Evolutionary conservation across 257 asterid genomes (phyloP).

Genomic region (Prunella vulgaris): DNA sequence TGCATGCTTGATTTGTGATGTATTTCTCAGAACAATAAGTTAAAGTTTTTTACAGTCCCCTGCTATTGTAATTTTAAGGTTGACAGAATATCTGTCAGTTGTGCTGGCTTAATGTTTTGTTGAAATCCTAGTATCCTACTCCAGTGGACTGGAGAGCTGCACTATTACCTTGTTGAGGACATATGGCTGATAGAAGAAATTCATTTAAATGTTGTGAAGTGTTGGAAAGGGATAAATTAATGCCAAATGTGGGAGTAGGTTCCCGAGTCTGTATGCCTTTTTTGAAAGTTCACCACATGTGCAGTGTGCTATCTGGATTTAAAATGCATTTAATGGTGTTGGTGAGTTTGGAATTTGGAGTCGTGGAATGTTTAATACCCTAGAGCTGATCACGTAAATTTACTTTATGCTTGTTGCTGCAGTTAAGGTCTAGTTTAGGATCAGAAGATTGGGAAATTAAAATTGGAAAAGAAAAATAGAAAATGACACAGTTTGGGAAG

Average conservation of each 20-base stretch:
- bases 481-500: background rate
- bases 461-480: background rate
- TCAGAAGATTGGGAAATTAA: background rate
- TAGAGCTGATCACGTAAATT: background rate
- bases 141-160: background rate
- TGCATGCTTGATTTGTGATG: background rate
- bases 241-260: background rate
- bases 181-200: background rate
- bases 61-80: background rate
- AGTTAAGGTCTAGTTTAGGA: background rate
- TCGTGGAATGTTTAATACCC: background rate
- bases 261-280: background rate
- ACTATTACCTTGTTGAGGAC: background rate
- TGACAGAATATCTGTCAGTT: background rate
- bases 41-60: background rate
- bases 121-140: slow-evolving; percentile 2
- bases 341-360: slow-evolving; percentile 8
- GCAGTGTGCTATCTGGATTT: background rate
- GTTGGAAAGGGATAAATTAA: background rate
- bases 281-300: background rate
- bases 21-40: background rate
- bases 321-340: background rate
- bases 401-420: background rate
- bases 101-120: background rate
- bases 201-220: background rate